These are phyloP conservation scores for Inga leiocalycina DNA, from an alignment of 306 rosid genomes.

Conservation along the genomic window DNA sequence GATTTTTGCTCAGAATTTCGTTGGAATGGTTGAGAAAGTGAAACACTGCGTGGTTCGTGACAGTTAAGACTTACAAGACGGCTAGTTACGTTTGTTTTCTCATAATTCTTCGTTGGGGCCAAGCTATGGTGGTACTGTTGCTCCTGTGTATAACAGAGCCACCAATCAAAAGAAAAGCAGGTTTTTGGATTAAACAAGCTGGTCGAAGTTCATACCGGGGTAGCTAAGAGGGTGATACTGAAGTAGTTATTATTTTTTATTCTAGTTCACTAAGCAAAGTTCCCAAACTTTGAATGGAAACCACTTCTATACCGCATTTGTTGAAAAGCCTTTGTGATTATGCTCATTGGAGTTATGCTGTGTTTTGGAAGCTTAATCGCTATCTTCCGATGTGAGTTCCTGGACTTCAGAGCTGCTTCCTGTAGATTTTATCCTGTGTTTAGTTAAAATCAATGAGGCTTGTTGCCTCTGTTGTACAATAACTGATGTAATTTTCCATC, in stretches of 20 bases:
- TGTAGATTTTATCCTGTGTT: neutral
- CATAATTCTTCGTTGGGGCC: constrained; percentile 43
- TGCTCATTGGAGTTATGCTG: constrained; percentile 78
- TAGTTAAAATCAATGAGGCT: neutral
- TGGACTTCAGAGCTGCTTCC: constrained; percentile 16
- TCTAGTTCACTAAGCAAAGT: constrained; percentile 28
- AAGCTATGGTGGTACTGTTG: constrained; percentile 64
- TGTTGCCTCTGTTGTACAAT: neutral
- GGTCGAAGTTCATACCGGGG: constrained; percentile 91
- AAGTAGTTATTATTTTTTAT: constrained; percentile 39
- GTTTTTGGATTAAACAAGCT: constrained; percentile 80
- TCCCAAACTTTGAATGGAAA: constrained; percentile 58
- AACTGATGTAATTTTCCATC: neutral
- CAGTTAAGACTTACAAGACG: constrained; percentile 39
- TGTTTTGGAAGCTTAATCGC: constrained; percentile 86
- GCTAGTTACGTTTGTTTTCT: constrained; percentile 43
- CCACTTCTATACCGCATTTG: constrained; percentile 51
- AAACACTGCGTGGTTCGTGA: constrained; percentile 31
- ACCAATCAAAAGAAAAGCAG: constrained; percentile 73
- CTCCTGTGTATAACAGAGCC: constrained; percentile 63
- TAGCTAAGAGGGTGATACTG: constrained; percentile 56
- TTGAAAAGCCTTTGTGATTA: constrained; percentile 70
- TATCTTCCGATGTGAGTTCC: constrained; percentile 49
- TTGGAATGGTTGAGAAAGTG: constrained; percentile 32
- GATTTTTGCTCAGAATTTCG: constrained; percentile 21